Base-by-base conservation (phyloP, 345 rosid genomes). In the Isatis tinctoria region DNA sequence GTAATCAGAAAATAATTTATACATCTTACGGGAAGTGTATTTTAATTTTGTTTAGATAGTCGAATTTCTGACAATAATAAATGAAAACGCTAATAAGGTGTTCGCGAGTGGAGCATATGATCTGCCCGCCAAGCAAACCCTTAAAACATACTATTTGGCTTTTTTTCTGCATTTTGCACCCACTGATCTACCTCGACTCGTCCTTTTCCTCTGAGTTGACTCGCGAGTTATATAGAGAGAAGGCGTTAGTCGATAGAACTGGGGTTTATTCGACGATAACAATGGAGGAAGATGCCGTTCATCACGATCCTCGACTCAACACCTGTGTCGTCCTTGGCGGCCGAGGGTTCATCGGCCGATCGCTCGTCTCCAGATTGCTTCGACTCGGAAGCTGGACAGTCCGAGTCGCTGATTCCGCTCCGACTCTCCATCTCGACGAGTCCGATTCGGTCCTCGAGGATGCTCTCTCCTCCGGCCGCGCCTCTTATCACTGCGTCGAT, bases 241-340 rank as follows among this genome's bases (percentile, higher is more conserved):
- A 67, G 52, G 65, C 32, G 61, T 26, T 13, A 32, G 2, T 8
- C 37, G 37, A 35, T 8, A 35, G 59, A 62, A 61, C 60, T 48
- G 40, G 44, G 62, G 57, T 70, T 69, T 80, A 49, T 40, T 41
- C 49, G 51, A 64, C 75, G 48, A 77, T 73, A 62, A 79, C 69
- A 74, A 72, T 63, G 65, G 72, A 78, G 20, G 82, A 74, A 45
- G 87, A 79, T 66, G 79, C 52, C 65, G 69, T 80, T 28, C 69
- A 70, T 47, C 67, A 17, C 26, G 86, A 87, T 61, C 76, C 80
- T 44, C 74, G 47, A 26, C 84, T 80, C 74, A 75, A 72, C 57
- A 84, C 87, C 9, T 90, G 97, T 82, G 93, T 85, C 75, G 97
- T 94, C 51, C 80, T 94, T 28, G 90, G 93, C 32, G 98, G 98